These are phyloP conservation scores for Euphorbia pulcherrima DNA, from an alignment of 345 rosid species.

Conservation along the genomic window DNA sequence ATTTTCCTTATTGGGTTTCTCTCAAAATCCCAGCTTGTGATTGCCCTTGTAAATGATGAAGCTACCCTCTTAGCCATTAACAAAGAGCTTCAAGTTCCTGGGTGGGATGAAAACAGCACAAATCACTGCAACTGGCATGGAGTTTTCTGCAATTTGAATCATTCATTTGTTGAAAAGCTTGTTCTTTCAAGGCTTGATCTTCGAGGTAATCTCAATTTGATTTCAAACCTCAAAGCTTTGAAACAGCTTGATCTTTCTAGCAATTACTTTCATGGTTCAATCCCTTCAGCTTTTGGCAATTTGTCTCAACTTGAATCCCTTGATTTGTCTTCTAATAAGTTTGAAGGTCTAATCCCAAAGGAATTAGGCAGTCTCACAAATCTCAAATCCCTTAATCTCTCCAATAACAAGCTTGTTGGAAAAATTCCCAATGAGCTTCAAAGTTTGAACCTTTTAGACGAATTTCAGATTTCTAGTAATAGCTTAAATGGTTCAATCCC, in stretches of 20 bases:
- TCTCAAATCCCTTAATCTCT: constrained; percentile 49
- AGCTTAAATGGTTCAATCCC: constrained; percentile 74
- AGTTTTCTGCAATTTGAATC: constrained; percentile 56
- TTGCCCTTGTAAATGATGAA: constrained; percentile 50
- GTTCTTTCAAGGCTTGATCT: constrained; percentile 76
- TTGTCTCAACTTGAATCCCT: constrained; percentile 45
- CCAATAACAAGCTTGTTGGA: constrained; percentile 46
- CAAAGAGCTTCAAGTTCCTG: constrained; percentile 67
- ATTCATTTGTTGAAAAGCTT: constrained; percentile 65
- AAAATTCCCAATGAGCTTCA: constrained; percentile 44
- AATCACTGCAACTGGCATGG: constrained; percentile 77
- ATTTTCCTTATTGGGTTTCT: constrained; percentile 52
- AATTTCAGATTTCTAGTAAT: constrained; percentile 74
- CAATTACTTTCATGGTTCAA: constrained; percentile 21
- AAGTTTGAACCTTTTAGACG: constrained; percentile 50
- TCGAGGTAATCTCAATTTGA: constrained; percentile 60
- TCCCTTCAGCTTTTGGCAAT: constrained; percentile 26
- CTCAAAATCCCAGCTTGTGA: constrained; percentile 40
- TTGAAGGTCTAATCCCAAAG: constrained; percentile 57
- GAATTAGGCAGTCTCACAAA: constrained; percentile 30
- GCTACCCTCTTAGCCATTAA: constrained; percentile 59
- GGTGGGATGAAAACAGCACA: constrained; percentile 69
- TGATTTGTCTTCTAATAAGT: constrained; percentile 45
- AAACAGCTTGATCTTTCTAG: constrained; percentile 32
- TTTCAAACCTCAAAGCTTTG: constrained; percentile 43